A percentile compares a stretch with the other conserved stretches of the same genome.
Evolutionary conservation across 2,329 filamentous ascomycete genomes (phyloP).

Genomic region (Trichoderma arundinaceum): DNA sequence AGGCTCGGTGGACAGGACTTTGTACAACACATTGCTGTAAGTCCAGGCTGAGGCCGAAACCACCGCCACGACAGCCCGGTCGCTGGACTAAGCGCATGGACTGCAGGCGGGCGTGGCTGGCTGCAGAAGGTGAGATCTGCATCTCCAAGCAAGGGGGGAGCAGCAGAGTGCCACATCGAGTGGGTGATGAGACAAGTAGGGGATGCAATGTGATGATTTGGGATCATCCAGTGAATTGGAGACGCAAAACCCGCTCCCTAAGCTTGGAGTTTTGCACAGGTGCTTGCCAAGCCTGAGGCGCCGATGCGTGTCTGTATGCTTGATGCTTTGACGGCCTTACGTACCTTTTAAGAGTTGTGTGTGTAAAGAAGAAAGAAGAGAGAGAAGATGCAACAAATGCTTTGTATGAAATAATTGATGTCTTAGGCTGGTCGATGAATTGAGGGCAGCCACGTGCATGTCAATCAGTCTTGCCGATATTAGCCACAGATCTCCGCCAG

Average conservation of each 20-base stretch:
- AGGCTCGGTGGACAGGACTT: neutral
- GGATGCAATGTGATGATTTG: neutral
- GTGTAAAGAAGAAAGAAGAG: neutral
- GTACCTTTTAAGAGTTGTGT: neutral
- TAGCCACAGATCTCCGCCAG: constrained; percentile 27
- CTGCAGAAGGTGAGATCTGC: neutral
- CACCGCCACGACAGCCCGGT: constrained; percentile 5
- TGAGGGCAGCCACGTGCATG: constrained; percentile 21
- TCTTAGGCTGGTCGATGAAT: constrained; percentile 1
- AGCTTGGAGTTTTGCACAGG: neutral
- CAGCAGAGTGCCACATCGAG: neutral
- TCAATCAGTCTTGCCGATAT: constrained; percentile 9
- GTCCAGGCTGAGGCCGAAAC: neutral
- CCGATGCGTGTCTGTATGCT: neutral
- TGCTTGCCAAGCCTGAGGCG: neutral
- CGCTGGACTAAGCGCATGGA: neutral
- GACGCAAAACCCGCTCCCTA: neutral
- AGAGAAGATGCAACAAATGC: neutral
- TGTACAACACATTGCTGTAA: constrained; percentile 18
- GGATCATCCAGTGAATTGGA: too few relatives aligned
- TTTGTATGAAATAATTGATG: neutral
- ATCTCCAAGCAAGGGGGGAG: neutral
- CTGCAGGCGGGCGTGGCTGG: neutral
- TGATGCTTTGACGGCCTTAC: neutral
- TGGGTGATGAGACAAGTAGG: neutral